Evolutionary conservation across 2,329 filamentous ascomycete species (phyloP), one percentile per base, ranked within the genome.

Genomic region (Tolypocladium album): DNA sequence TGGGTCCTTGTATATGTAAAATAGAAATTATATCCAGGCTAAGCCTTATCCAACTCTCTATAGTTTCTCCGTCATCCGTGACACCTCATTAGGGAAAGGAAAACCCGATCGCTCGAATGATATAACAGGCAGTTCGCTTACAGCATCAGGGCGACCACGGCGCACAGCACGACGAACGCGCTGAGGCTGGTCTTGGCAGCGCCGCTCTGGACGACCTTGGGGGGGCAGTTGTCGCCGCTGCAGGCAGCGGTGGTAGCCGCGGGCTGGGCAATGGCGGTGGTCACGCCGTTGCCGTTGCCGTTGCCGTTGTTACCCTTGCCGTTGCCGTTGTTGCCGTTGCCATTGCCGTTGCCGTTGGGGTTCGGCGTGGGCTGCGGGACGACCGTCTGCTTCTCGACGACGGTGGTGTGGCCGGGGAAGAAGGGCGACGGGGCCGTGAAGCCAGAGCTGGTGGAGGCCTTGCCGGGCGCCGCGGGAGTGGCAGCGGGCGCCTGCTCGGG

Each of bases 131-230:
- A 27, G 42, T 36, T 39, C 20, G 13, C 42, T 56, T 64, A 65
- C 61, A 67, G 61, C 59, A 68, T 58, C 62, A 69, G 55, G 55
- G 61, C 64, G 15, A 57, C 60, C 38, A 63, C 55, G 50, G 59
- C 63, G 47, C 63, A 63, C 53, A 67, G 57, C 31, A 65, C 59
- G 39, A 61, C 64, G 58, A 67, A 36, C 42, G 61, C 58, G 61
- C 65, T 66, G 59, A 63, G 56, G 56, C 66, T 59, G 40, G 63
- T 50, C 59, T 64, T 64, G 56, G 59, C 61, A 24, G 64, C 66
- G 58, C 66, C 61, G 60, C 57, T 63, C 50, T 55, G 58, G 38
- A 58, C 47, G 7, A 47, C 34, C 15, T 50, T 50, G 22, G 61
- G 56, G 13, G 57, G 47, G 63, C 59, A 56, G 57, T 58, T 50